Conservation (phyloP, 345 rosid species). For the Nephelium lappaceum region DNA sequence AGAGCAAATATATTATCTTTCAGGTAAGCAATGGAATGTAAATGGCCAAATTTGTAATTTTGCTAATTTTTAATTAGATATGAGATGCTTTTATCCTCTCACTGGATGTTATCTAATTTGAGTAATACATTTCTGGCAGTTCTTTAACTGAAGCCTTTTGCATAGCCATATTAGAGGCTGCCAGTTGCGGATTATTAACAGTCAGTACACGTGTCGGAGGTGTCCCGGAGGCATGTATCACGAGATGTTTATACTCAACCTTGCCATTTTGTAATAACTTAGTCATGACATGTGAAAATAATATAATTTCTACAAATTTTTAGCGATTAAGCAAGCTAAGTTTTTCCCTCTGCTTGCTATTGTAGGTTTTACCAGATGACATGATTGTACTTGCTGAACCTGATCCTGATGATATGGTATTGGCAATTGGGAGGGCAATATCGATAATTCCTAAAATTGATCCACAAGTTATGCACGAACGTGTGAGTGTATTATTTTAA, state of each 20-base stretch:
- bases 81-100: not conserved
- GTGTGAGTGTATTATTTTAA: conserved; percentile 47
- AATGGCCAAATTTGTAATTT: not conserved
- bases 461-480: conserved; percentile 83
- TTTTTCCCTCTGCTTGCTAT: conserved; percentile 5
- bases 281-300: not conserved
- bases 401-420: conserved; percentile 93
- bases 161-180: conserved; percentile 97
- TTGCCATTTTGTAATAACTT: not conserved
- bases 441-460: conserved; percentile 76
- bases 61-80: not conserved
- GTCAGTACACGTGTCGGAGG: conserved; percentile 97
- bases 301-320: conserved; percentile 16
- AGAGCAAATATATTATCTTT: not conserved
- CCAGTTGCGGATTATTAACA: conserved; percentile 94
- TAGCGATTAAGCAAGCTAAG: not conserved
- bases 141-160: conserved; percentile 98
- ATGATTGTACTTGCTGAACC: conserved; percentile 96
- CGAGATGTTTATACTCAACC: not conserved
- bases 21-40: not conserved
- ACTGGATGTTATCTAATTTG: not conserved
- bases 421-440: conserved; percentile 76
- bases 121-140: conserved; percentile 49
- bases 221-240: conserved; percentile 83
- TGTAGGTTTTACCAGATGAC: conserved; percentile 92